Percentiles rank a stretch among this genome's conserved stretches.
phyloP scores from a whole-genome alignment of 495 filamentous ascomycete genomes.

The Neurospora sp. region DNA sequence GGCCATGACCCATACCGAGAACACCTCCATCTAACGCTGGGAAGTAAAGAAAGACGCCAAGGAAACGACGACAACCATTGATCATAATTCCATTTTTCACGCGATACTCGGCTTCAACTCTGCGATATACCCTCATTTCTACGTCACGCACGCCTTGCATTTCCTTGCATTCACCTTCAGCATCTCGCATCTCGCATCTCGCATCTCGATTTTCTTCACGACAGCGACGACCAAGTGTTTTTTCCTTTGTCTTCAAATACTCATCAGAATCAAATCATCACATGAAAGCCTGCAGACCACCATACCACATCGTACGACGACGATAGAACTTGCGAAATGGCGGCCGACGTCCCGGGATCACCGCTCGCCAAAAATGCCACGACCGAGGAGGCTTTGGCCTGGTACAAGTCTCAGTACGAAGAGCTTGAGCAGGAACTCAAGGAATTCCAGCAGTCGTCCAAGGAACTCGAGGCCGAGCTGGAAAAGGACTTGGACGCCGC shows the following conservation, averaged over 20 bases:
- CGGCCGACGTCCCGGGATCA: slow-evolving; percentile 10
- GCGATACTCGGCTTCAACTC: not conserved
- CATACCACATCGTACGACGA: not conserved
- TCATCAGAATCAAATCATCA: not conserved
- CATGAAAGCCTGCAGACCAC: not conserved
- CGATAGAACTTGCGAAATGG: slow-evolving; percentile 28
- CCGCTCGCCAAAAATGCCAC: slow-evolving; percentile 23
- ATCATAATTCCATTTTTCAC: not conserved
- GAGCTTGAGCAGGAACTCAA: slow-evolving; percentile 82
- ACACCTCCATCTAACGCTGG: not conserved
- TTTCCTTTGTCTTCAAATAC: not conserved
- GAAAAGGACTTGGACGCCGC: slow-evolving; percentile 95
- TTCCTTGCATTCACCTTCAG: not conserved
- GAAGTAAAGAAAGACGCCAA: not conserved
- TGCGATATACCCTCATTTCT: not conserved
- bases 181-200: not conserved
- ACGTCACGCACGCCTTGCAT: not conserved
- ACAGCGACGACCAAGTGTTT: not conserved
- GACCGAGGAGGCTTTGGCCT: slow-evolving; percentile 64
- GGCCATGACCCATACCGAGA: not conserved
- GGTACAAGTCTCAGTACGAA: slow-evolving; percentile 95
- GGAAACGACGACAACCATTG: not conserved
- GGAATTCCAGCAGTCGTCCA: slow-evolving; percentile 89
- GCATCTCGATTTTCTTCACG: not conserved
- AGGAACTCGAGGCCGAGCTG: slow-evolving; percentile 86